phyloP scores from a whole-genome alignment of 164 flowering plant genomes.

The Euptelea pleiosperma region DNA sequence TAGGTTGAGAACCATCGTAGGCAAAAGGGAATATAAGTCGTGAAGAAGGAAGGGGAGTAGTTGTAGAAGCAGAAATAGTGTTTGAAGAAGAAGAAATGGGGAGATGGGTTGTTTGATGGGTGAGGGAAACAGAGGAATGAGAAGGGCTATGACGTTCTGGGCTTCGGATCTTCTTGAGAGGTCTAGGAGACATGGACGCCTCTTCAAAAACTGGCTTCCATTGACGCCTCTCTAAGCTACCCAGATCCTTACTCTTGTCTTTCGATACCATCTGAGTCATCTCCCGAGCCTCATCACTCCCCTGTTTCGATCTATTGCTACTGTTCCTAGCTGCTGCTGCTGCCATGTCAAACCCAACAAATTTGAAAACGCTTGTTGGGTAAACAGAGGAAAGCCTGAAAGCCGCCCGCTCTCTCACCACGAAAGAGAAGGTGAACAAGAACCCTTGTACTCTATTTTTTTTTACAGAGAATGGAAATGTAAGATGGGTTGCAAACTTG shows the following conservation, averaged over 20 bases:
- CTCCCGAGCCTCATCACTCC: too few species aligned
- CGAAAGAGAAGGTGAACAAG: not conserved
- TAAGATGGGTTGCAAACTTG: not conserved
- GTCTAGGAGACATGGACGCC: constrained; percentile 53
- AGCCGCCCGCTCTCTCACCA: not conserved
- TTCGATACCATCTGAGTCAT: constrained; percentile 1
- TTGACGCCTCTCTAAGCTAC: constrained; percentile 28
- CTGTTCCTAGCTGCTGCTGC: not conserved
- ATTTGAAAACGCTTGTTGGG: too few species aligned
- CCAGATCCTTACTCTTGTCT: constrained; percentile 24
- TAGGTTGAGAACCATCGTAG: constrained; percentile 40
- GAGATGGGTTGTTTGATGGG: constrained; percentile 4
- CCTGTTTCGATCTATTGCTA: too few species aligned
- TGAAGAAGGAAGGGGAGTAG: constrained; percentile 24
- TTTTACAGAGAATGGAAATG: not conserved
- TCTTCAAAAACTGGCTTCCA: constrained; percentile 59
- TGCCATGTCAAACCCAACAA: not conserved
- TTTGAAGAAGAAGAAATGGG: constrained; percentile 12
- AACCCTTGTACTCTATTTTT: too few species aligned
- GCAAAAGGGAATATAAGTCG: constrained; percentile 58
- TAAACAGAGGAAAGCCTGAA: not conserved
- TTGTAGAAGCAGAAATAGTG: constrained; percentile 2
- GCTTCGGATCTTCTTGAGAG: constrained; percentile 60
- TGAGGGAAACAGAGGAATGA: constrained; percentile 7
- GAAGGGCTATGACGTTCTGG: constrained; percentile 38